phyloP scores from a whole-genome alignment of 2,329 filamentous ascomycete species.

The Lecanicillium sp. region DNA sequence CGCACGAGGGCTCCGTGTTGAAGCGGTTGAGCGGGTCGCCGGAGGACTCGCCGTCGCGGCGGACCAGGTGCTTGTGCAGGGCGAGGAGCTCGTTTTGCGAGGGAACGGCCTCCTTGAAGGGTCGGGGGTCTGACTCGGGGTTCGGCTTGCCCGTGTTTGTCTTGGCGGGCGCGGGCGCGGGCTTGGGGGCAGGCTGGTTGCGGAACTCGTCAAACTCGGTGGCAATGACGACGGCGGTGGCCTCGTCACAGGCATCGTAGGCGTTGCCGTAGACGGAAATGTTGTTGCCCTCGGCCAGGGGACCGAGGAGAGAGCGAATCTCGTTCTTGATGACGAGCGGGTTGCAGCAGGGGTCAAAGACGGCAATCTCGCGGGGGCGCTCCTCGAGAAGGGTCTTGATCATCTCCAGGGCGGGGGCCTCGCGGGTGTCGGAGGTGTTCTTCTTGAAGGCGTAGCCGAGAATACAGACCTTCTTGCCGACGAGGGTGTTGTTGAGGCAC shows the following conservation, averaged over 20 bases:
- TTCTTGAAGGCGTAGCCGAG: constrained; percentile 78
- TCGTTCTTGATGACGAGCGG: constrained; percentile 44
- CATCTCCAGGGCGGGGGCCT: constrained; percentile 63
- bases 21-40: constrained; percentile 42
- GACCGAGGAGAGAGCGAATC: constrained; percentile 39
- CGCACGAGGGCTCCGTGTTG: constrained; percentile 39
- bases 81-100: constrained; percentile 41
- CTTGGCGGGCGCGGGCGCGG: constrained; percentile 23
- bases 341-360: constrained; percentile 62
- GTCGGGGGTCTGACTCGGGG: constrained; percentile 40
- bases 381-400: constrained; percentile 61
- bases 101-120: constrained; percentile 32
- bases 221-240: constrained; percentile 47
- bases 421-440: constrained; percentile 68
- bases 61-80: constrained; percentile 42
- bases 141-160: constrained; percentile 30
- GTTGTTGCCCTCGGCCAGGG: constrained; percentile 34
- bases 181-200: constrained; percentile 31
- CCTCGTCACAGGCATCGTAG: constrained; percentile 43
- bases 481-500: constrained; percentile 62
- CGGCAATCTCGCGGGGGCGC: constrained; percentile 54
- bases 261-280: constrained; percentile 43
- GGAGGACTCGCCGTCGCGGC: constrained; percentile 23
- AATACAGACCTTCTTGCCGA: constrained; percentile 64
- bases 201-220: constrained; percentile 53